Conservation (phyloP, 345 rosid species). For the Gossypium arboreum region DNA sequence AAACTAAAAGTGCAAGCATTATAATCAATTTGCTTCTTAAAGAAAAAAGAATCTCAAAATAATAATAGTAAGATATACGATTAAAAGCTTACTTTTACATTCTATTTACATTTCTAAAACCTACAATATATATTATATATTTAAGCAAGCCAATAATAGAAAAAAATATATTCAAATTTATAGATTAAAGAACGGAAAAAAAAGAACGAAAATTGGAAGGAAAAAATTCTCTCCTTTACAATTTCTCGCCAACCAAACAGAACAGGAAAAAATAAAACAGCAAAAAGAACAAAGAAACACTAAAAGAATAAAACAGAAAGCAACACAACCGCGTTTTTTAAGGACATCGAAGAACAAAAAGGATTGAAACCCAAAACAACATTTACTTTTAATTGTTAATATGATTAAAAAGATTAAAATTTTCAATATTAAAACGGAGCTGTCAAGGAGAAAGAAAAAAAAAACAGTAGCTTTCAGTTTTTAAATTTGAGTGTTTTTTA, state of each 20-base stretch:
- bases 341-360: background rate
- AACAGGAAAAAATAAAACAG: background rate
- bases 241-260: background rate
- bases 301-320: background rate
- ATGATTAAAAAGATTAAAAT: background rate
- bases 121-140: background rate
- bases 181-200: background rate
- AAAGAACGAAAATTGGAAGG: background rate
- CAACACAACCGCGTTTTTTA: background rate
- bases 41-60: background rate
- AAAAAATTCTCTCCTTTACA: background rate
- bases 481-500: background rate
- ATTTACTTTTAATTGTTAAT: background rate
- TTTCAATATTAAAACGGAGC: background rate
- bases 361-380: conserved; percentile 4
- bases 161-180: background rate
- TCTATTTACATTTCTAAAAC: background rate
- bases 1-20: background rate
- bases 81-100: background rate
- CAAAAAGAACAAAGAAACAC: background rate
- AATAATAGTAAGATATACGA: background rate
- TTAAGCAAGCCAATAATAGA: background rate
- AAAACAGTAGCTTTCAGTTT: conserved; percentile 6
- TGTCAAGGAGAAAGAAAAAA: background rate
- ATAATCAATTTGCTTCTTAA: background rate